Evolutionary conservation across 1,284 basidiomycete species (phyloP), one percentile per base, ranked within the genome.

Genomic region (Pseudozyma hubeiensis): DNA sequence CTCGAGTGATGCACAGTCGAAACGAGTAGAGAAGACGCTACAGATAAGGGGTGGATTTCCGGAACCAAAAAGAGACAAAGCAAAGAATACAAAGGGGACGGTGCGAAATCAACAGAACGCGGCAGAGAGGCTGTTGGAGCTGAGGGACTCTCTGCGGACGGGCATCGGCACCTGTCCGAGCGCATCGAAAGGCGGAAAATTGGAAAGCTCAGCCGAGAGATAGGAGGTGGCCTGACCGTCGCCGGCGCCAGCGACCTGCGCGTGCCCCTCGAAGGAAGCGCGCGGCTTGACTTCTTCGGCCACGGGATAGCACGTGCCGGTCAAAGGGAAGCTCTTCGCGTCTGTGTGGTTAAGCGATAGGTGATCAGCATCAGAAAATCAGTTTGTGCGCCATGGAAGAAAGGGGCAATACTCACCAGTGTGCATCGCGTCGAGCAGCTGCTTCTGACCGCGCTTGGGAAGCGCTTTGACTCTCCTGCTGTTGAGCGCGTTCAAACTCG

Each of bases 81-180:
- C 35, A 41, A 59, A 49, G 33, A 55, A 58, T 58, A 58, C 60
- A 64, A 63, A 51, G 46, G 34, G 47, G n/a, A 24, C 13, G 13
- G 8, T 3, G n/a, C 1, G 13, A 10, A 17, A n/a, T 60, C 49
- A 69, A 31, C 66, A 56, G 29, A 69, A 64, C 9, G 66, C 66
- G 29, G 66, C 57, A 24, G 66, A 69, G 16, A 69, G 66, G 14
- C 66, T 69, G 56, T 69, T 69, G 16, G 48, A 52, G 24, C 46
- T 34, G 44, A 69, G 49, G 5, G 43, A 49, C n/a, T 69, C 66
- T 41, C 51, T 54, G 19, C 49, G 50, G 17, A 31, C 2, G 5
- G 53, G 60, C 48, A 59, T 34, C 40, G 53, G 53, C 17, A 24
- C 57, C 56, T 44, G 61, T 60, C 56, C 56, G 41, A 60, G 49